Conservation (phyloP, 2,329 filamentous ascomycete genomes). For the Trichoderma breve region DNA sequence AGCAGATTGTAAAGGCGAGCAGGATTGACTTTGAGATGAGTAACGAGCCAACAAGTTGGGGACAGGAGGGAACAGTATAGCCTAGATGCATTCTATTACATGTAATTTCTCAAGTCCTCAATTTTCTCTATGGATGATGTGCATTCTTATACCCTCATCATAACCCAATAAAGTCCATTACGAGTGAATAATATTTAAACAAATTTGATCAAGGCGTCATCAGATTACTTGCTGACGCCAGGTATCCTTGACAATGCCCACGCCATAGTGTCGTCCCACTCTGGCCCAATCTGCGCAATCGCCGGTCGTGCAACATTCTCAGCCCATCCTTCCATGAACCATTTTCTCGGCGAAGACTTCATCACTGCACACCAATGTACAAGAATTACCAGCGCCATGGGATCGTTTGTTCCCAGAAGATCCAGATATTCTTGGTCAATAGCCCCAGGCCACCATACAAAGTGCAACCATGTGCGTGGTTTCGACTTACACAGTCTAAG, state of each 20-base stretch:
- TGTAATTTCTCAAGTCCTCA: neutral
- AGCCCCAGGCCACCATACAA: conserved; percentile 5
- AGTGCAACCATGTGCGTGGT: conserved; percentile 4
- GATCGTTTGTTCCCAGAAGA: neutral
- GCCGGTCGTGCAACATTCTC: neutral
- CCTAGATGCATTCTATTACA: neutral
- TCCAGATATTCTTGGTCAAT: conserved; percentile 1
- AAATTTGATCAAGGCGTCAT: rapidly evolving
- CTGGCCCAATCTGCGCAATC: neutral
- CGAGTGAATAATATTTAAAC: neutral
- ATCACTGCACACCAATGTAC: conserved; percentile 10
- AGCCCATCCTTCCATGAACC: conserved; percentile 8
- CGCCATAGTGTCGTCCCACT: neutral
- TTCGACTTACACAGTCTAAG: neutral
- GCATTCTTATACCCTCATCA: neutral
- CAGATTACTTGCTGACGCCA: neutral
- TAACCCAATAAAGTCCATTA: neutral
- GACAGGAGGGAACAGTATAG: conserved; percentile 18
- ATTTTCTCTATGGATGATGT: neutral
- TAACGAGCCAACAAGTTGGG: conserved; percentile 32
- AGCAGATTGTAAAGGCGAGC: conserved; percentile 39
- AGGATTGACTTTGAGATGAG: conserved; percentile 47
- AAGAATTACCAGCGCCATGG: conserved; percentile 6
- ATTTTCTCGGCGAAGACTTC: conserved; percentile 4
- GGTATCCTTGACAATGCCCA: conserved; percentile 4